Evolutionary conservation across 352 stramenopile genomes (phyloP), one percentile per base, ranked within the genome.

Genomic region (Thraustochytrium striatum): DNA sequence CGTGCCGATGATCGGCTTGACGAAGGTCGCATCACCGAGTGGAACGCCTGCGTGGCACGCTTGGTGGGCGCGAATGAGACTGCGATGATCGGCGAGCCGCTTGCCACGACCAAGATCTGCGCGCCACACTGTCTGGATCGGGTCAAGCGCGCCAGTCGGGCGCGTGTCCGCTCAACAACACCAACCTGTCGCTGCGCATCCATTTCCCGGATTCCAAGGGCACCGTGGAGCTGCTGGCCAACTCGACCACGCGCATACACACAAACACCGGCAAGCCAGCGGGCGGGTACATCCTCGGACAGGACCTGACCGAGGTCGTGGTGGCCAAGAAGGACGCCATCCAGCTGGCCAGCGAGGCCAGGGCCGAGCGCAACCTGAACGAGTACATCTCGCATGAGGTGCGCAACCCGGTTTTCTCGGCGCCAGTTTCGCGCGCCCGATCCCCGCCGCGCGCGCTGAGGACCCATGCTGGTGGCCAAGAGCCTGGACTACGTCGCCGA

Each of bases 71-170:
- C 25, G 16, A 32, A 16, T n/a, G 19, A 11, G 11, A 62, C 11
- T n/a, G 62, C 25, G 19, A 28, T 32, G 11, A 57, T 72, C 52
- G 62, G 62, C 62, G 33, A 72, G 62, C 62, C 21, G 52, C 44
- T 52, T n/a, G n/a, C n/a, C n/a, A n/a, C n/a, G 32, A 57, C n/a
- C 32, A 32, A 65, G 9, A n/a, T 62, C 52, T 30, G 36, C n/a
- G 25, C 52, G 36, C 47, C 47, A 25, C 16, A 55, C 16, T 21
- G 47, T 25, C 25, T 16, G 16, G 47, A 55, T 21, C 47, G 25
- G 47, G 47, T 55, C 47, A 19, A 52, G n/a, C n/a, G n/a, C 62
- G 21, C 11, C 61, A 25, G n/a, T 70, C 21, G 11, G n/a, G 25
- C 11, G 16, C 25, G 9, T 68, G 25, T 21, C 21, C 16, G 47